These are phyloP conservation scores for Phaffia tasmanica DNA, from an alignment of 768 basidiomycete genomes.

Conservation along the genomic window DNA sequence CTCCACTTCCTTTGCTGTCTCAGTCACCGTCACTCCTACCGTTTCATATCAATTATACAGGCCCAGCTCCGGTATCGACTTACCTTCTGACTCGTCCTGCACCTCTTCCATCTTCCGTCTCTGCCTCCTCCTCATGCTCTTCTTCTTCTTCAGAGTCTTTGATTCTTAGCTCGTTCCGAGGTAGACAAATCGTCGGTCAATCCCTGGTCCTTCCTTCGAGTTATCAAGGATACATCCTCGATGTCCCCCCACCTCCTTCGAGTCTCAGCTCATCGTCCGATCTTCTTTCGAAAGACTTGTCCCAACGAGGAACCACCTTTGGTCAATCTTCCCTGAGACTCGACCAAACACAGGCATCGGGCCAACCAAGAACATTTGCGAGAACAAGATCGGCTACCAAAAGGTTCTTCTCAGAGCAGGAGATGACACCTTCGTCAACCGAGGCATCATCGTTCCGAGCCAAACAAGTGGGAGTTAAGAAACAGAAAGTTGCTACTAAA, in stretches of 20 bases:
- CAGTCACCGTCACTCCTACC: slow-evolving; percentile 52
- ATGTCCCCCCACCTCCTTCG: slow-evolving; percentile 6
- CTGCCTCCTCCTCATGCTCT: background rate
- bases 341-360: background rate
- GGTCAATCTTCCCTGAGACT: too few species aligned
- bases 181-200: slow-evolving; percentile 23
- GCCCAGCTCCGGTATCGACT: slow-evolving; percentile 60
- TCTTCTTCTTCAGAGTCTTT: background rate
- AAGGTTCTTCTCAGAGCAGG: background rate
- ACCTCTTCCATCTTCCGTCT: background rate
- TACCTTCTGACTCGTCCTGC: slow-evolving; percentile 52
- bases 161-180: slow-evolving; percentile 14
- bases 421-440: background rate
- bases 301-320: too few species aligned
- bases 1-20: background rate
- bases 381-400: background rate
- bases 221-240: slow-evolving; percentile 12
- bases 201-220: slow-evolving; percentile 2
- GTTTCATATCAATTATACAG: slow-evolving; percentile 61
- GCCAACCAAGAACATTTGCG: background rate
- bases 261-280: background rate
- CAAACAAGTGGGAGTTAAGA: background rate
- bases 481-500: background rate
- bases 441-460: background rate
- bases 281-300: too few species aligned